Evolutionary conservation across 495 filamentous ascomycete genomes (phyloP).

Genomic region (Annulohypoxylon bovei): DNA sequence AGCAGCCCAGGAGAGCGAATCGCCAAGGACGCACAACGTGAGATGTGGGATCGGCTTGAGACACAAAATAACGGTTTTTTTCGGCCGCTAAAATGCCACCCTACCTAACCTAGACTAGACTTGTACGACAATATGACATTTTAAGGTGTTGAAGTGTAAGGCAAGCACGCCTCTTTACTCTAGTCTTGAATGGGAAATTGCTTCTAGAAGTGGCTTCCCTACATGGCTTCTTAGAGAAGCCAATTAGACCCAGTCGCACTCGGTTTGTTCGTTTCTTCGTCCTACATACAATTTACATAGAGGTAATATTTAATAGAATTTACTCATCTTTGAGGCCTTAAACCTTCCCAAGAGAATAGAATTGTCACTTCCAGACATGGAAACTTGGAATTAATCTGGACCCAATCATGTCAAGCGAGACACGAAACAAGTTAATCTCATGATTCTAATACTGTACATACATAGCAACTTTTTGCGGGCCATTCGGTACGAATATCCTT

Average conservation of each 20-base stretch:
- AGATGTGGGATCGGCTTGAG: constrained; percentile 41
- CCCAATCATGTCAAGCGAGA: constrained; percentile 8
- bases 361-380: not conserved
- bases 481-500: not conserved
- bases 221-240: not conserved
- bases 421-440: constrained; percentile 17
- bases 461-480: constrained; percentile 1
- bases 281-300: not conserved
- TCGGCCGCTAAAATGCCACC: constrained; percentile 28
- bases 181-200: constrained; percentile 4
- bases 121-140: constrained; percentile 30
- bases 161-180: not conserved
- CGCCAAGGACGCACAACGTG: constrained; percentile 36
- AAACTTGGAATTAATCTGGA: not conserved
- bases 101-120: constrained; percentile 26
- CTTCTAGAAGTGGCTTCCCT: constrained; percentile 21
- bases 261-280: not conserved
- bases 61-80: constrained; percentile 32
- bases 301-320: not conserved
- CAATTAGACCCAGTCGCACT: not conserved
- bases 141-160: constrained; percentile 25
- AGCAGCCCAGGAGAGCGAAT: constrained; percentile 20
- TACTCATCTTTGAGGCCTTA: not conserved
- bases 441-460: constrained; percentile 1
- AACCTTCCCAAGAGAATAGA: not conserved